phyloP scores from a whole-genome alignment of 164 flowering plant genomes.

The Vitis vinifera region DNA sequence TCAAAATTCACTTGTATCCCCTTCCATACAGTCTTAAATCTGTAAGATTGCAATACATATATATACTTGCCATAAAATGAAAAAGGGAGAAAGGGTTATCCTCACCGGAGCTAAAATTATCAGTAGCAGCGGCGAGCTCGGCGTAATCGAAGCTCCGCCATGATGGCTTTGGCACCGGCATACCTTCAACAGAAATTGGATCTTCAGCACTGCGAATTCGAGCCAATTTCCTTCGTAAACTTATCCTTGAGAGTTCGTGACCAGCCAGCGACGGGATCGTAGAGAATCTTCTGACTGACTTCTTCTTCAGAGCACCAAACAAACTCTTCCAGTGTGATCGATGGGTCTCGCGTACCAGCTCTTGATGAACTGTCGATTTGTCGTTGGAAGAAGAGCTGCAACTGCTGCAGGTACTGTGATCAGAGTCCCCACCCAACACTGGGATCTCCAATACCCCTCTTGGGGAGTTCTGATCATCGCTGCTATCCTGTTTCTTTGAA shows the following conservation, averaged over 20 bases:
- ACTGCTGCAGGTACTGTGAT: constrained; percentile 43
- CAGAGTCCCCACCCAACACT: constrained; percentile 37
- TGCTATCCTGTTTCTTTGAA: neutral
- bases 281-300: constrained; percentile 53
- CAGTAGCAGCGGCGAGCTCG: constrained; percentile 76
- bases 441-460: constrained; percentile 61
- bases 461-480: constrained; percentile 43
- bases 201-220: constrained; percentile 42
- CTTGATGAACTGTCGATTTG: constrained; percentile 1
- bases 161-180: constrained; percentile 46
- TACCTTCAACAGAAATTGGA: constrained; percentile 22
- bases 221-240: constrained; percentile 42
- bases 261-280: constrained; percentile 44
- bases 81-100: neutral
- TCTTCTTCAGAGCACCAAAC: constrained; percentile 49
- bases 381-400: constrained; percentile 18
- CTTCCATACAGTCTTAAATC: no score
- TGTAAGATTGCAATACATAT: no score
- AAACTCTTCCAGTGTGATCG: constrained; percentile 55
- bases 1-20: no score
- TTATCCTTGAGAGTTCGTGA: constrained; percentile 45
- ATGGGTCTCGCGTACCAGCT: constrained; percentile 7
- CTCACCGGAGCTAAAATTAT: constrained; percentile 72
- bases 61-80: no score
- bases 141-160: constrained; percentile 64